A percentile compares a stretch with the other conserved stretches of the same genome.
These are phyloP conservation scores for Viscum album DNA, from an alignment of 177 flowering plant genomes.

Conservation along the genomic window DNA sequence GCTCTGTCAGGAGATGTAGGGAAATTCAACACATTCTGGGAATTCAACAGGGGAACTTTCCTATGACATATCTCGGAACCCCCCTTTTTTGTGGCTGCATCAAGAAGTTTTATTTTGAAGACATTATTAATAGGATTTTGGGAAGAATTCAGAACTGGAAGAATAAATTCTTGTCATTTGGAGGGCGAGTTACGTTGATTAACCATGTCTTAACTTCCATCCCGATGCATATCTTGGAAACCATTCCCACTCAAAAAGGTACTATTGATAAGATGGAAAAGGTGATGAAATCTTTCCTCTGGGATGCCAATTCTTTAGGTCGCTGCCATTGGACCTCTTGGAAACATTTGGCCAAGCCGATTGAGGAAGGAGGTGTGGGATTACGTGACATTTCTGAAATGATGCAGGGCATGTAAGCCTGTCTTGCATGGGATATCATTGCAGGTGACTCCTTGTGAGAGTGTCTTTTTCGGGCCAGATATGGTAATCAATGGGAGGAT, in stretches of 20 bases:
- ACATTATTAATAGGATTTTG: not conserved
- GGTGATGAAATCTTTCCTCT: not conserved
- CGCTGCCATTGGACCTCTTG: no score
- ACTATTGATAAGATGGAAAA: not conserved
- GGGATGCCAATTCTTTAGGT: not conserved
- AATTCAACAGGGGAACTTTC: not conserved
- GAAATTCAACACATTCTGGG: not conserved
- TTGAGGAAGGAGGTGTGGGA: no score
- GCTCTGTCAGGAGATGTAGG: not conserved
- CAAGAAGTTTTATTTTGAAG: not conserved
- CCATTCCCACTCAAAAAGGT: no score
- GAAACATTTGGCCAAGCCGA: no score
- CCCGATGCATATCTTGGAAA: not conserved
- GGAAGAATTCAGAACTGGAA: not conserved
- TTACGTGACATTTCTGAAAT: no score
- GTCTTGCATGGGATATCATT: no score
- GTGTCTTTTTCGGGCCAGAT: no score
- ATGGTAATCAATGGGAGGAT: no score
- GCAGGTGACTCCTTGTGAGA: no score
- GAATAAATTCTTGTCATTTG: not conserved
- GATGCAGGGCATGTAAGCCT: no score
- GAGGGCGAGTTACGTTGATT: not conserved
- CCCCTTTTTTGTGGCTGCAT: not conserved
- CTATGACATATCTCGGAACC: not conserved
- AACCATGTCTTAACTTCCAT: not conserved